Conservation (phyloP, 257 asterid species). For the Salvia miltiorrhiza region DNA sequence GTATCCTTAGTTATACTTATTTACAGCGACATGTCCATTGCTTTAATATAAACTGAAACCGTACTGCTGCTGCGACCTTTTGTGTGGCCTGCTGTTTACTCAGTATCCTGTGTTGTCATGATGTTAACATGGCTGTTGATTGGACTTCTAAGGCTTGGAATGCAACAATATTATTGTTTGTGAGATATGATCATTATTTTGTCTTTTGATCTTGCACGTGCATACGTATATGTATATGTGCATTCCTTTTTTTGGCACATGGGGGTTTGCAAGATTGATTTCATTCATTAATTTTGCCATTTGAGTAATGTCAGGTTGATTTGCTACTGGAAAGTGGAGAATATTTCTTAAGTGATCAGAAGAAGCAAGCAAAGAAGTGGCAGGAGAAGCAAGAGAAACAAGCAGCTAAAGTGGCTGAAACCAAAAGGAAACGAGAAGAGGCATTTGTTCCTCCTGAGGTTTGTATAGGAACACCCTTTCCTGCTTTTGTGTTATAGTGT, state of each 20-base stretch:
- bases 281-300: not conserved
- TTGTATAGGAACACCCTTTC: slow-evolving; percentile 18
- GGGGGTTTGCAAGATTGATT: not conserved
- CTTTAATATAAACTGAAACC: not conserved
- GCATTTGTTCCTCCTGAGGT: slow-evolving; percentile 93
- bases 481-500: not conserved
- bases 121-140: not conserved
- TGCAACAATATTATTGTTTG: not conserved
- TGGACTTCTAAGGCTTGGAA: not conserved
- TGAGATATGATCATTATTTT: not conserved
- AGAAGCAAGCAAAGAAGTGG: slow-evolving; percentile 84
- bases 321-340: slow-evolving; percentile 86
- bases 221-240: not conserved
- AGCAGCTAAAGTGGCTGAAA: slow-evolving; percentile 68
- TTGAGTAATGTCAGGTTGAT: slow-evolving; percentile 54
- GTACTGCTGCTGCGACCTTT: not conserved
- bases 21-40: not conserved
- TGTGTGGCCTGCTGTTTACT: not conserved
- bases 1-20: not conserved
- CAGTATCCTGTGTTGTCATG: not conserved
- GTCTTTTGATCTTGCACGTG: not conserved
- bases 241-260: not conserved
- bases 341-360: slow-evolving; percentile 70
- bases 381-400: slow-evolving; percentile 89
- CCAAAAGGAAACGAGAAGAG: slow-evolving; percentile 70